Percentiles rank a stretch among this genome's conserved stretches.
Conservation (phyloP, 768 basidiomycete species). For the Amanita polypyramis region DNA sequence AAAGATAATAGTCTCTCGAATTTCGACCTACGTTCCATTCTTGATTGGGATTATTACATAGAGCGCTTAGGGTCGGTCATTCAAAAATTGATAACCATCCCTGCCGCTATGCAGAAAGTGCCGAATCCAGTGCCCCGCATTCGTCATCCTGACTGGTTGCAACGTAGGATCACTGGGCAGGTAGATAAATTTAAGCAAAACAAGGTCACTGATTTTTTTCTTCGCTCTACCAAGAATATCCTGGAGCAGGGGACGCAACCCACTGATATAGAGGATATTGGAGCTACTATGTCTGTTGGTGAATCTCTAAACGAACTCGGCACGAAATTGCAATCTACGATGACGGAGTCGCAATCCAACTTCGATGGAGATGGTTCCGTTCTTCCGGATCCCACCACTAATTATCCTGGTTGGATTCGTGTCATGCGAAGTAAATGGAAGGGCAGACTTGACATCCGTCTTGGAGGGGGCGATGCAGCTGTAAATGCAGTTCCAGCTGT, state of each 20-base stretch:
- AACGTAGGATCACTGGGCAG: conserved; percentile 77
- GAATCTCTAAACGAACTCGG: conserved; percentile 13
- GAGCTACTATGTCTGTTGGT: conserved; percentile 29
- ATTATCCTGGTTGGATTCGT: conserved; percentile 72
- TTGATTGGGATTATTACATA: conserved; percentile 99
- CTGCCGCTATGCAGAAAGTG: conserved; percentile 96
- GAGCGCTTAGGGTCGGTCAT: conserved; percentile 96
- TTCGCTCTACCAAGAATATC: conserved; percentile 23
- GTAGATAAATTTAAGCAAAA: conserved; percentile 98
- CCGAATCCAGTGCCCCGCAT: conserved; percentile 93
- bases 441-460: conserved; percentile 37
- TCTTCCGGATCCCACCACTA: conserved; percentile 50
- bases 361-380: conserved; percentile 26
- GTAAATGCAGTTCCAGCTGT: conserved; percentile 50
- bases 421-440: conserved; percentile 76
- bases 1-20: conserved; percentile 81
- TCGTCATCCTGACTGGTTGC: conserved; percentile 95
- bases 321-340: conserved; percentile 45
- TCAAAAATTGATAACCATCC: conserved; percentile 98
- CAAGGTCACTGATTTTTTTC: conserved; percentile 94
- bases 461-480: conserved; percentile 24
- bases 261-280: conserved; percentile 38
- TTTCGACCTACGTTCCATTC: conserved; percentile 88
- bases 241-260: conserved; percentile 21
- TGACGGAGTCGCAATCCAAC: conserved; percentile 36